Evolutionary conservation across 305 asterid species (phyloP).

Genomic region (Rubia peregrina): DNA sequence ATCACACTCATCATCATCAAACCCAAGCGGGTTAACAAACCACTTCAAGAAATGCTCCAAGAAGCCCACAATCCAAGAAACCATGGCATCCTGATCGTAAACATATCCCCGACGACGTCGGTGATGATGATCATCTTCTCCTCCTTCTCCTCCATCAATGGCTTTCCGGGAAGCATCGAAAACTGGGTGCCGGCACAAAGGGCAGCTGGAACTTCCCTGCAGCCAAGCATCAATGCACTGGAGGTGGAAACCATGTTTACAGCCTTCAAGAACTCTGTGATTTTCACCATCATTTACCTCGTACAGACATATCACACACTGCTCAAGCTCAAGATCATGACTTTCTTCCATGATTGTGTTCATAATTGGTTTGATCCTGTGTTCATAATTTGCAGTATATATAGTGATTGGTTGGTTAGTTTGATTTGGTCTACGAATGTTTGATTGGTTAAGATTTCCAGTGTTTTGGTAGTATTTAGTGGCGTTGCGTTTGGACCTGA

Average conservation of each 20-base stretch:
- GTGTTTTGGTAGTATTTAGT: not conserved
- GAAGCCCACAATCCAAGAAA: not conserved
- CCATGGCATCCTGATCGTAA: not conserved
- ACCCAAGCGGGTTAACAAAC: not conserved
- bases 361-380: no score
- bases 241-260: not conserved
- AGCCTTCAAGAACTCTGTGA: not conserved
- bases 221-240: not conserved
- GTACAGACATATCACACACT: slow-evolving; percentile 1
- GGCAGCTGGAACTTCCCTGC: not conserved
- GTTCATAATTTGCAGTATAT: not conserved
- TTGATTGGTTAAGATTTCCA: not conserved
- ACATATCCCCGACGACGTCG: not conserved
- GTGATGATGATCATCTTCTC: not conserved
- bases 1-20: slow-evolving; percentile 1
- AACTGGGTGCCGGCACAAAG: not conserved
- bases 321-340: not conserved
- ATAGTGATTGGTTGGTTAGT: not conserved
- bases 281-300: not conserved
- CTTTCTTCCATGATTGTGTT: not conserved
- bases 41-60: not conserved
- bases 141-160: not conserved
- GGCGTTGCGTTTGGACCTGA: slow-evolving; percentile 1
- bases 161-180: not conserved
- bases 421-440: not conserved